A percentile compares a stretch with the other conserved stretches of the same genome.
Conservation (phyloP, 306 rosid genomes). For the Abrus pulchellus region DNA sequence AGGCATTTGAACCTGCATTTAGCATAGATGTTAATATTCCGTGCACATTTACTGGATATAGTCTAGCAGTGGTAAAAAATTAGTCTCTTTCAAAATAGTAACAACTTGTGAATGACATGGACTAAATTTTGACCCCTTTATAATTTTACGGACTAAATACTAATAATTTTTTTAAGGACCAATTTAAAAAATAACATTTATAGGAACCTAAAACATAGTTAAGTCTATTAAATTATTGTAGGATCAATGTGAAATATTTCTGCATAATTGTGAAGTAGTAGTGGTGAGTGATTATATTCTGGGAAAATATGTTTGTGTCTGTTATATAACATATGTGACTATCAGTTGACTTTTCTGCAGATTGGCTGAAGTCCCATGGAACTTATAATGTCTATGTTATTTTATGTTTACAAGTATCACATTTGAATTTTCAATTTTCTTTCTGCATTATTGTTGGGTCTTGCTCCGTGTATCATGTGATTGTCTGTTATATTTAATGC, state of each 20-base stretch:
- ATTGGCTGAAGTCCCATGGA: neutral
- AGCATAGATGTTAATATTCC: neutral
- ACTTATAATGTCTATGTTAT: neutral
- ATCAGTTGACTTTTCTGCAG: neutral
- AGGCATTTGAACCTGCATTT: constrained; percentile 9
- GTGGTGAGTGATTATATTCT: neutral
- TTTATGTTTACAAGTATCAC: constrained; percentile 9
- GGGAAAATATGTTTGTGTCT: neutral
- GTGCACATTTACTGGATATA: constrained; percentile 20
- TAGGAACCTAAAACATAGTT: no score
- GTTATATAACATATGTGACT: neutral
- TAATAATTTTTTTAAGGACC: no score
- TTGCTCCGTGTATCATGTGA: neutral
- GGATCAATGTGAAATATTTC: neutral
- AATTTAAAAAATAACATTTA: no score
- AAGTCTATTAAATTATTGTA: neutral
- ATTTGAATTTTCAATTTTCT: neutral
- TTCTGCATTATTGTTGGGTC: neutral
- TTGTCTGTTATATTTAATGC: neutral
- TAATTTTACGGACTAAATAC: no score
- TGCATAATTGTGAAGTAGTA: neutral
- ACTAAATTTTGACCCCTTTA: no score
- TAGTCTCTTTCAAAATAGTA: no score
- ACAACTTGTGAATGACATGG: no score
- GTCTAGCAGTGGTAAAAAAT: neutral